Percentiles rank a stretch among this genome's conserved stretches.
Evolutionary conservation across 371 early-diverging fungal species (phyloP).

Genomic region (Syncephalastrum contaminatum): DNA sequence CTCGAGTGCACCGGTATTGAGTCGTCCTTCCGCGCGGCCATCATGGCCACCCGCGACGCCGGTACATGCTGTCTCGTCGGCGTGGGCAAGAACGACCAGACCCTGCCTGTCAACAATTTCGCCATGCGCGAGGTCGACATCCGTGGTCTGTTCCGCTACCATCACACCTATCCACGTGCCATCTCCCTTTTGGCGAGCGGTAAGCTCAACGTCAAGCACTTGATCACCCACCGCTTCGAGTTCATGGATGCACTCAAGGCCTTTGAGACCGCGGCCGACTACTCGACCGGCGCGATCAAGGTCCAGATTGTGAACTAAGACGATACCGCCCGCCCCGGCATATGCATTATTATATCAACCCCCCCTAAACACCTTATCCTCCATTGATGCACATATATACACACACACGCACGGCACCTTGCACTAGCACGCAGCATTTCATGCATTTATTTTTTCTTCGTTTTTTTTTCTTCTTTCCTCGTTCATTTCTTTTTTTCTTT

Average conservation of each 20-base stretch:
- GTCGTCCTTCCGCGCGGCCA: conserved; percentile 41
- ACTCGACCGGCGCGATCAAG: conserved; percentile 40
- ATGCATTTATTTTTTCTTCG: no score
- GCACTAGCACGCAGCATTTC: no score
- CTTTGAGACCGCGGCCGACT: conserved; percentile 39
- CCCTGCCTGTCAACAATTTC: conserved; percentile 46
- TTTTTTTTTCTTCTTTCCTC: no score
- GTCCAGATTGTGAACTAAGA: conserved; percentile 43
- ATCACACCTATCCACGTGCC: conserved; percentile 48
- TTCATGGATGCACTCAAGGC: conserved; percentile 43
- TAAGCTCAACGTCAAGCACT: conserved; percentile 34
- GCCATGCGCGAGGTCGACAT: conserved; percentile 52
- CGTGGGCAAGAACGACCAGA: conserved; percentile 46
- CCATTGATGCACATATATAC: no score
- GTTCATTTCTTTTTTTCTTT: no score
- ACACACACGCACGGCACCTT: no score
- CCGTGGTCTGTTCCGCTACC: conserved; percentile 39
- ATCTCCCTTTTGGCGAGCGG: conserved; percentile 38
- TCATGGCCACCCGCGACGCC: conserved; percentile 26
- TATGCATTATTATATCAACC: no score
- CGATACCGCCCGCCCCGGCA: no score
- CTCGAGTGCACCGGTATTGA: conserved; percentile 51
- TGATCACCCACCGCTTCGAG: conserved; percentile 36
- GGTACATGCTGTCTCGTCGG: conserved; percentile 44
- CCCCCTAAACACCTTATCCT: no score